Evolutionary conservation across 2,329 filamentous ascomycete genomes (phyloP).

Genomic region (Colletotrichum simmondsii): DNA sequence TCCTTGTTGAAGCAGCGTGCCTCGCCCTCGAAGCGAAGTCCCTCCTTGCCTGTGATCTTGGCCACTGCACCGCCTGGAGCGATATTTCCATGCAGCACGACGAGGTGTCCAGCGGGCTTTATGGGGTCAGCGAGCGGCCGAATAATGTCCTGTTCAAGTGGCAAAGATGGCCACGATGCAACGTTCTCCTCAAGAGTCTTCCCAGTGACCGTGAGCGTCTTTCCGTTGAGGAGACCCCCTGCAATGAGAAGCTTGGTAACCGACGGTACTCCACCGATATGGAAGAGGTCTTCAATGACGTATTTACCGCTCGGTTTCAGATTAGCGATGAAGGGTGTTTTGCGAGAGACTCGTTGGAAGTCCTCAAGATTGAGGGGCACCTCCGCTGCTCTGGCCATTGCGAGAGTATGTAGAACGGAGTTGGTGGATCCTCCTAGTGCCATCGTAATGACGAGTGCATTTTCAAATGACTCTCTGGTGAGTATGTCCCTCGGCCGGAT

Average conservation of each 20-base stretch:
- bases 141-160: constrained; percentile 85
- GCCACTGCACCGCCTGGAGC: constrained; percentile 91
- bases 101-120: constrained; percentile 87
- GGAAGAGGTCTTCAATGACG: constrained; percentile 88
- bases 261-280: constrained; percentile 85
- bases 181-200: constrained; percentile 87
- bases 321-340: constrained; percentile 87
- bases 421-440: constrained; percentile 92
- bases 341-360: constrained; percentile 82
- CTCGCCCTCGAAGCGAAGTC: constrained; percentile 81
- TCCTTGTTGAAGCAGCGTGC: constrained; percentile 91
- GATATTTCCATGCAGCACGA: constrained; percentile 88
- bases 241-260: constrained; percentile 89
- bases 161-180: constrained; percentile 78
- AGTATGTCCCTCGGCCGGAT: constrained; percentile 84
- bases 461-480: constrained; percentile 84
- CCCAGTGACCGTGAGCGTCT: constrained; percentile 84
- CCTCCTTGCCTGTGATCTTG: constrained; percentile 97
- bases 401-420: constrained; percentile 87
- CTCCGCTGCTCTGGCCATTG: constrained; percentile 88
- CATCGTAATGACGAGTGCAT: constrained; percentile 91
- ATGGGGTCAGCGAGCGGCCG: constrained; percentile 77
- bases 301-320: constrained; percentile 86
- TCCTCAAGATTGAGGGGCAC: constrained; percentile 84
- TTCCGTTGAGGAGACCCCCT: constrained; percentile 78